Evolutionary conservation across 805 yeast genomes (phyloP).

Genomic region (Kodamaea neixiangensis): DNA sequence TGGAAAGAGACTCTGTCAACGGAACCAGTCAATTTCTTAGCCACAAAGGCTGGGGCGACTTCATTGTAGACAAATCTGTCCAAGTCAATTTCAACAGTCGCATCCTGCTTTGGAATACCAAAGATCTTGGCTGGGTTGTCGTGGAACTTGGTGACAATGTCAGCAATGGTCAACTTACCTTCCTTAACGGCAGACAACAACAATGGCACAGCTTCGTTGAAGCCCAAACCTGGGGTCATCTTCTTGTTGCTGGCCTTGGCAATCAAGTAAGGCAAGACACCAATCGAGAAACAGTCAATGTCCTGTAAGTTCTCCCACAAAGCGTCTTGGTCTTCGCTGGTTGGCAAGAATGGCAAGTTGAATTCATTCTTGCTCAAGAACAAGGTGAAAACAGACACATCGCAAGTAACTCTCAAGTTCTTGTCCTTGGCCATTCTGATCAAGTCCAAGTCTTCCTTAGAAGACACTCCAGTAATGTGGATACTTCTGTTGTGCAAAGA

Average conservation of each 20-base stretch:
- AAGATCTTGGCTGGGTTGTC: constrained; percentile 81
- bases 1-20: constrained; percentile 85
- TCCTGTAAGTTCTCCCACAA: constrained; percentile 74
- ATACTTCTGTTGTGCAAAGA: constrained; percentile 82
- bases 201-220: constrained; percentile 79
- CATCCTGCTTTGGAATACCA: constrained; percentile 77
- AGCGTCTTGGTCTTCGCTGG: constrained; percentile 75
- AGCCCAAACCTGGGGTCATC: constrained; percentile 71
- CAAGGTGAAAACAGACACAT: constrained; percentile 77
- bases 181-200: constrained; percentile 77
- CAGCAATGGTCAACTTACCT: constrained; percentile 69
- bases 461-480: constrained; percentile 84
- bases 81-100: constrained; percentile 78
- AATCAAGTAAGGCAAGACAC: constrained; percentile 71
- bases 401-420: constrained; percentile 83
- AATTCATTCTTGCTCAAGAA: constrained; percentile 74
- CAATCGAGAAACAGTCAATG: constrained; percentile 87
- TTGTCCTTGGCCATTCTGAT: constrained; percentile 84
- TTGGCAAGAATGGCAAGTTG: constrained; percentile 73
- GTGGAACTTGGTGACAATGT: constrained; percentile 72
- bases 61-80: constrained; percentile 60
- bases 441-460: constrained; percentile 78
- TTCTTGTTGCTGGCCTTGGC: constrained; percentile 65
- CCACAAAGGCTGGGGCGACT: constrained; percentile 37
- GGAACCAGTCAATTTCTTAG: constrained; percentile 65